Percentiles rank a stretch among this genome's conserved stretches.
Evolutionary conservation across 805 yeast species (phyloP).

Genomic region (Alloascoidea africana): DNA sequence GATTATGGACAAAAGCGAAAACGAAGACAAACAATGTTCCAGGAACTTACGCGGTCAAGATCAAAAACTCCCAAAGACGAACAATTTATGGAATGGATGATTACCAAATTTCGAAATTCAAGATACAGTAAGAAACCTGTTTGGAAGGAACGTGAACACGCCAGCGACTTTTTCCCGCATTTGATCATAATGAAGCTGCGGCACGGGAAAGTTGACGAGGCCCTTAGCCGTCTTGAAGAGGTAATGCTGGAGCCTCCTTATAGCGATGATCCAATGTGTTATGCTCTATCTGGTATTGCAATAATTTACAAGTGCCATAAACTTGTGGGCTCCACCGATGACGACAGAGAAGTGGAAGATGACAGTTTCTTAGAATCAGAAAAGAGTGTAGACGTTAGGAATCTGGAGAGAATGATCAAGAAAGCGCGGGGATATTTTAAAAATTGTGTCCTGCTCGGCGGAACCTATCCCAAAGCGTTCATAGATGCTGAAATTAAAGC

Average conservation of each 20-base stretch:
- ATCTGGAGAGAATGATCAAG: conserved; percentile 2
- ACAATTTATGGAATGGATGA: conserved; percentile 12
- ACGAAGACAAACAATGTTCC: too few species aligned
- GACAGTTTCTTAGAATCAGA: background rate
- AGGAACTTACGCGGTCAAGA: too few species aligned
- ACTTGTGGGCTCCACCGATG: too few species aligned
- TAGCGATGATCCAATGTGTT: conserved; percentile 9
- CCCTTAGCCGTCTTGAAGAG: conserved; percentile 9
- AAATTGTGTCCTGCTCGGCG: conserved; percentile 8
- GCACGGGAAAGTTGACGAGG: conserved; percentile 7
- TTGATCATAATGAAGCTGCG: conserved; percentile 7
- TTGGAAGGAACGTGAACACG: conserved; percentile 5
- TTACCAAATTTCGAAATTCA: conserved; percentile 8
- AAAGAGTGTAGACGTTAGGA: conserved; percentile 1
- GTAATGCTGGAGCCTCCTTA: conserved; percentile 9
- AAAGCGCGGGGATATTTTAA: conserved; percentile 8
- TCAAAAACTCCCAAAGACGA: too few species aligned
- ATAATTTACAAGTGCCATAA: conserved; percentile 9
- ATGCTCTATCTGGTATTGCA: conserved; percentile 10
- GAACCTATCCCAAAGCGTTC: conserved; percentile 9
- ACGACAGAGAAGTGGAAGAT: conserved; percentile 3
- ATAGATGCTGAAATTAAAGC: conserved; percentile 7
- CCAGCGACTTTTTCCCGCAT: conserved; percentile 6
- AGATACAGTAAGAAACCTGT: background rate
- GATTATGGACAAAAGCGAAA: too few species aligned